A percentile compares a stretch with the other conserved stretches of the same genome.
Evolutionary conservation across 257 asterid species (phyloP).

Genomic region (Cruciata laevipes): DNA sequence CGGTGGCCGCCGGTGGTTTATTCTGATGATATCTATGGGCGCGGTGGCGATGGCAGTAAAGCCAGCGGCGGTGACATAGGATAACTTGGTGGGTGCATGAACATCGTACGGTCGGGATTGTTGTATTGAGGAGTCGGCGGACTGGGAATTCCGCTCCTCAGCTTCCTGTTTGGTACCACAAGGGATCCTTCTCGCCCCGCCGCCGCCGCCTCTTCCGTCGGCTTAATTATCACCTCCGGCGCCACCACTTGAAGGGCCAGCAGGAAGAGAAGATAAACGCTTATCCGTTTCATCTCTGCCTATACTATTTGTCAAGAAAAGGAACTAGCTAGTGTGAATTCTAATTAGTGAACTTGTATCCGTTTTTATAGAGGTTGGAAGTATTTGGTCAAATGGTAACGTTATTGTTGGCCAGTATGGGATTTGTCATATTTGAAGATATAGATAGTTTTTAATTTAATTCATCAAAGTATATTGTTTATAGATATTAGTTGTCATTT

Average conservation of each 20-base stretch:
- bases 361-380: neutral
- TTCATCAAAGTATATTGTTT: too few species aligned
- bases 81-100: neutral
- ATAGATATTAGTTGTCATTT: neutral
- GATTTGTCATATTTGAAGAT: too few species aligned
- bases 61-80: neutral
- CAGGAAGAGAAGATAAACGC: neutral
- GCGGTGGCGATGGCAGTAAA: neutral
- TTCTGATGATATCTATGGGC: neutral
- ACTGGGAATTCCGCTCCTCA: neutral
- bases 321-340: neutral
- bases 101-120: neutral
- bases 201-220: neutral
- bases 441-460: too few species aligned
- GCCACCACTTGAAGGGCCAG: neutral
- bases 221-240: neutral
- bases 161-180: neutral
- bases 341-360: neutral
- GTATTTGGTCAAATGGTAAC: neutral
- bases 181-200: too few species aligned
- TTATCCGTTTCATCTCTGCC: neutral
- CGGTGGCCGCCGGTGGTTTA: neutral
- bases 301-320: neutral
- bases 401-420: too few species aligned
- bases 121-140: neutral